A percentile compares a stretch with the other conserved stretches of the same genome.
phyloP scores from a whole-genome alignment of 768 basidiomycete genomes.

The Epithele typhae region DNA sequence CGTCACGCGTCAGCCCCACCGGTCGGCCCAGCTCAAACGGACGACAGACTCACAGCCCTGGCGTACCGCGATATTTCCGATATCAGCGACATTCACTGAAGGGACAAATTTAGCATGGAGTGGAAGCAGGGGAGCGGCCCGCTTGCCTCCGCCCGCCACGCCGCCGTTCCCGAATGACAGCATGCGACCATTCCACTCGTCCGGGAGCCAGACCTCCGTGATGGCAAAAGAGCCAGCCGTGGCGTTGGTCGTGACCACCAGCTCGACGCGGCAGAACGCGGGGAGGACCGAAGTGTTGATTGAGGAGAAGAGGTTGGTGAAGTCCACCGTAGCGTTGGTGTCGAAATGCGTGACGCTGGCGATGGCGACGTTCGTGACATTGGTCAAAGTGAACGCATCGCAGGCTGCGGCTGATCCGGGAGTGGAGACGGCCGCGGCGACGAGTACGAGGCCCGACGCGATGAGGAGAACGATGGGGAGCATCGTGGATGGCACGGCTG shows the following conservation, averaged over 20 bases:
- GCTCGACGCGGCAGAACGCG: slow-evolving; percentile 22
- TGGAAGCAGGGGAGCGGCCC: not conserved
- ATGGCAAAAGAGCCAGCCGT: slow-evolving; percentile 14
- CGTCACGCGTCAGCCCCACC: not conserved
- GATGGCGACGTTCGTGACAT: slow-evolving; percentile 1
- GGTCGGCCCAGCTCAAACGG: too few relatives aligned
- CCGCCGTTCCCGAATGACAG: slow-evolving; percentile 25
- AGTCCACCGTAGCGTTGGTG: slow-evolving; percentile 10
- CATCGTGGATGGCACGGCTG: too few relatives aligned
- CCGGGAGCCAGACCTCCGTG: slow-evolving; percentile 27
- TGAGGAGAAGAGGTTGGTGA: slow-evolving; percentile 12
- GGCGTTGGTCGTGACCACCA: slow-evolving; percentile 18
- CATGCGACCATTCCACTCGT: slow-evolving; percentile 24
- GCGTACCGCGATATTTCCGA: too few relatives aligned
- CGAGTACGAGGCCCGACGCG: too few relatives aligned
- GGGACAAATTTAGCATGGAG: not conserved
- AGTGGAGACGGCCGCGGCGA: too few relatives aligned
- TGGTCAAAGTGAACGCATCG: slow-evolving; percentile 4
- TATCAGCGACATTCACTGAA: too few relatives aligned
- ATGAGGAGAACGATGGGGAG: too few relatives aligned
- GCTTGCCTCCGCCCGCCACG: slow-evolving; percentile 19
- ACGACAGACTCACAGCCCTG: too few relatives aligned
- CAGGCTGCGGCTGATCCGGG: too few relatives aligned
- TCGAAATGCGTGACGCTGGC: slow-evolving; percentile 9
- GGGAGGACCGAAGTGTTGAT: slow-evolving; percentile 15